These are phyloP conservation scores for Septoria linicola DNA, from an alignment of 2,329 filamentous ascomycete genomes.

Conservation along the genomic window DNA sequence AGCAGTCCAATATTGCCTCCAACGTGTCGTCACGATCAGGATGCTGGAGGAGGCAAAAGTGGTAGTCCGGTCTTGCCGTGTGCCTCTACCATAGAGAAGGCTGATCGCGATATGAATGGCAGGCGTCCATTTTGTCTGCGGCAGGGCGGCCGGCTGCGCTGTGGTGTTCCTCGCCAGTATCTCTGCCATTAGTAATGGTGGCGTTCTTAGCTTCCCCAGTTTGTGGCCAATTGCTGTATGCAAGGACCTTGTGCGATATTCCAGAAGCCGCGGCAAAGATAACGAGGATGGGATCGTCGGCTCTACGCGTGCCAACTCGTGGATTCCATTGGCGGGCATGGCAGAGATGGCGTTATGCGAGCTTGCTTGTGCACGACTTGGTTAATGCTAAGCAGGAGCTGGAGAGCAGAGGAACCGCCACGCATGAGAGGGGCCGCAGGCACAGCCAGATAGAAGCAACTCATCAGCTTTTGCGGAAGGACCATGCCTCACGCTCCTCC, in stretches of 20 bases:
- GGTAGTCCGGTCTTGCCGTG: no score
- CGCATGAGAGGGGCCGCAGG: no score
- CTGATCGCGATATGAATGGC: no score
- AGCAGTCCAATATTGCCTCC: no score
- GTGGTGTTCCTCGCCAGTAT: not conserved
- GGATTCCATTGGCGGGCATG: slow-evolving; percentile 13
- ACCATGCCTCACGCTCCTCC: no score
- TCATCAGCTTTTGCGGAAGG: not conserved
- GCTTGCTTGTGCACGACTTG: slow-evolving; percentile 6
- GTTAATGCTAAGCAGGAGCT: not conserved
- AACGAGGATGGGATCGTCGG: slow-evolving; percentile 4
- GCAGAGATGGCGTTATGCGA: slow-evolving; percentile 9
- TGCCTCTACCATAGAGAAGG: no score
- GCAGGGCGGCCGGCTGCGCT: slow-evolving; percentile 1
- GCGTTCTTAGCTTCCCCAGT: not conserved
- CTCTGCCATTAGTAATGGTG: not conserved
- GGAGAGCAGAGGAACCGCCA: no score
- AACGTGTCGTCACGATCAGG: no score
- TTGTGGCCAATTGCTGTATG: not conserved
- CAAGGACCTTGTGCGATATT: slow-evolving; percentile 5
- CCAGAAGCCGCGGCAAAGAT: slow-evolving; percentile 16
- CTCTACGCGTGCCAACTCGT: slow-evolving; percentile 1
- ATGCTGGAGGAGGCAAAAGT: no score
- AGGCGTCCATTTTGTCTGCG: no score
- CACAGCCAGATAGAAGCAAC: not conserved